A percentile compares a stretch with the other conserved stretches of the same genome.
phyloP scores from a whole-genome alignment of 2,329 filamentous ascomycete genomes.

The Colletotrichum tabaci region DNA sequence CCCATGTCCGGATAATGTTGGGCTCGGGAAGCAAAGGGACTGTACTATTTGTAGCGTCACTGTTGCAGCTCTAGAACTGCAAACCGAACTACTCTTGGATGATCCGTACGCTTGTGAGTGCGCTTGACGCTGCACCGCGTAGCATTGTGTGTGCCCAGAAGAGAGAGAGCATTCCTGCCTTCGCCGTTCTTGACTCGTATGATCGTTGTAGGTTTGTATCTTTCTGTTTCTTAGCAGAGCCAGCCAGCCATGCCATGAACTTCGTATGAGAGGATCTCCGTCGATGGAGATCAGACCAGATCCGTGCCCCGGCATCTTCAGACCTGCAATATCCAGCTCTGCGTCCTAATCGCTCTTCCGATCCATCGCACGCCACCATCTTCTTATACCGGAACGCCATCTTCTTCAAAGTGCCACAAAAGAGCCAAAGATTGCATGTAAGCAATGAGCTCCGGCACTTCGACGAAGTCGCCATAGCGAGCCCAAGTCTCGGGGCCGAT shows the following conservation, averaged over 20 bases:
- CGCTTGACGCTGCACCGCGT: background rate
- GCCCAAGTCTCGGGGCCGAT: background rate
- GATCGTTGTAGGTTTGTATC: too few species aligned
- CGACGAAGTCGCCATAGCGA: background rate
- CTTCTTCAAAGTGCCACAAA: background rate
- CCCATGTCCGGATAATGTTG: background rate
- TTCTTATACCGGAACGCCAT: background rate
- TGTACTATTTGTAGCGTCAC: constrained; percentile 6
- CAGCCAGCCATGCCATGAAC: too few species aligned
- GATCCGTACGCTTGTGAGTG: background rate
- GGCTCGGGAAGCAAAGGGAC: background rate
- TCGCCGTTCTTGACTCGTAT: too few species aligned
- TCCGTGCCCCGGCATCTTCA: background rate
- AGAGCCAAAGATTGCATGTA: background rate
- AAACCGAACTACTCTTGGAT: background rate
- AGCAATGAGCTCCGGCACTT: background rate
- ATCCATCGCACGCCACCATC: background rate
- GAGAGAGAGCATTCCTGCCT: background rate
- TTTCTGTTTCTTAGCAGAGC: too few species aligned
- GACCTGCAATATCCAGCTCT: background rate
- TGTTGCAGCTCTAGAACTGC: background rate
- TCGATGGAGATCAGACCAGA: background rate
- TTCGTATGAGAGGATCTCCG: background rate
- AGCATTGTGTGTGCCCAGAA: background rate
- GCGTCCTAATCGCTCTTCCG: too few species aligned